Conservation (phyloP, 768 basidiomycete species). For the Tylopilus felleus region DNA sequence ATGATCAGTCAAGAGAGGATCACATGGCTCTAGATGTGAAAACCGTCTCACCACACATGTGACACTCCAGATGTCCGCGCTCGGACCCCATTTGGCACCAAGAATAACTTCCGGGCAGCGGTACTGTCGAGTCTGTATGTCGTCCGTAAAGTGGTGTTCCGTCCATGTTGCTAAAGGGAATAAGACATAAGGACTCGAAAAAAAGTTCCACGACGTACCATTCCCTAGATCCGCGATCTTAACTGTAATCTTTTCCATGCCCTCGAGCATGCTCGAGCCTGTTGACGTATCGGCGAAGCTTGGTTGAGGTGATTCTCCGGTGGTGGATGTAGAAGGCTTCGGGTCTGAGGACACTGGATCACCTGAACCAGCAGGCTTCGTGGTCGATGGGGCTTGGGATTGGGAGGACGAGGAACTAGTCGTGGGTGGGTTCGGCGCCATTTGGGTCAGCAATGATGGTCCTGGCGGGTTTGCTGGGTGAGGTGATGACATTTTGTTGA, state of each 20-base stretch:
- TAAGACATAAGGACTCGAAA: neutral
- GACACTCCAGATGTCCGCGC: conserved; percentile 96
- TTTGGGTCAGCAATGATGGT: conserved; percentile 73
- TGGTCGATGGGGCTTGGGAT: conserved; percentile 26
- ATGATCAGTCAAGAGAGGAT: neutral
- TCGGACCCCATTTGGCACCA: conserved; percentile 93
- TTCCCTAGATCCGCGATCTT: conserved; percentile 99
- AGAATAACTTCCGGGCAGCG: conserved; percentile 97
- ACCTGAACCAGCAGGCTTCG: conserved; percentile 21
- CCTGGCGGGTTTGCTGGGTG: conserved; percentile 44
- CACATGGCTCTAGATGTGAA: neutral
- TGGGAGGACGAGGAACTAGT: conserved; percentile 22
- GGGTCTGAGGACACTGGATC: conserved; percentile 16
- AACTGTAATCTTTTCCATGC: conserved; percentile 79
- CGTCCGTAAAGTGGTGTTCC: conserved; percentile 97
- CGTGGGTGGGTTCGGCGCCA: conserved; percentile 41
- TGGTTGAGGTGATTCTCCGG: conserved; percentile 27
- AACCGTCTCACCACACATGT: conserved; percentile 75
- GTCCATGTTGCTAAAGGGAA: conserved; percentile 66
- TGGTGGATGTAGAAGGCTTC: conserved; percentile 27
- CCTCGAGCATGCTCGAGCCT: conserved; percentile 33
- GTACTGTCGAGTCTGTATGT: conserved; percentile 97
- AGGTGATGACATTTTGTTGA: conserved; percentile 38
- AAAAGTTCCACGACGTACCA: conserved; percentile 44
- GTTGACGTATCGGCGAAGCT: conserved; percentile 26